Percentiles rank a stretch among this genome's conserved stretches.
Conservation (phyloP, 768 basidiomycete species). For the Mycena galopus region DNA sequence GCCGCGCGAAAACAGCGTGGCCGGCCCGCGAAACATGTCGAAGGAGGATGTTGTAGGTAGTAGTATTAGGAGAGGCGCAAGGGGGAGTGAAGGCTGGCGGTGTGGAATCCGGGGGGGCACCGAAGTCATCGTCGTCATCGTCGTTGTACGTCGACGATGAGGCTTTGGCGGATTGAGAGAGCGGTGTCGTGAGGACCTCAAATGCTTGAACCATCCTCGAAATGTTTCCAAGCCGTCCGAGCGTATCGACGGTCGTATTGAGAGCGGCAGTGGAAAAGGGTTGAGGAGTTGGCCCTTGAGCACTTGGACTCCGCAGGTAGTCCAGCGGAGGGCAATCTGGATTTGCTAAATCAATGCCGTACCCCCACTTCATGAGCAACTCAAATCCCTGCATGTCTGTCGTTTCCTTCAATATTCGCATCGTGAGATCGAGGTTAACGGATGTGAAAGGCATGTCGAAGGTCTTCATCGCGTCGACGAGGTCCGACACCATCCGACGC, state of each 20-base stretch:
- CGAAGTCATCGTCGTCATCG: slow-evolving; percentile 74
- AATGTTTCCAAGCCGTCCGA: slow-evolving; percentile 70
- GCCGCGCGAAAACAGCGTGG: slow-evolving; percentile 69
- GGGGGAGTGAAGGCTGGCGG: slow-evolving; percentile 54
- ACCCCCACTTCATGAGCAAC: slow-evolving; percentile 72
- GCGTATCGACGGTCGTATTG: slow-evolving; percentile 79
- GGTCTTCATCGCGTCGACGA: slow-evolving; percentile 71
- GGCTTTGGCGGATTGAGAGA: slow-evolving; percentile 64
- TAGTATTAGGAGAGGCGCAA: slow-evolving; percentile 71
- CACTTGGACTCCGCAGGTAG: slow-evolving; percentile 38
- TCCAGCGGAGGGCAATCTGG: slow-evolving; percentile 78
- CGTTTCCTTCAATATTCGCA: slow-evolving; percentile 78
- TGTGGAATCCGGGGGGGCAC: slow-evolving; percentile 54
- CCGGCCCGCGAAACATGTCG: slow-evolving; percentile 65
- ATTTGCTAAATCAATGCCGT: slow-evolving; percentile 82
- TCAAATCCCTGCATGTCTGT: slow-evolving; percentile 69
- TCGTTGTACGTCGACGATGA: slow-evolving; percentile 68
- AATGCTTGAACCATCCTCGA: slow-evolving; percentile 81
- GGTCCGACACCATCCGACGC: slow-evolving; percentile 58
- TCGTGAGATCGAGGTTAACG: slow-evolving; percentile 72
- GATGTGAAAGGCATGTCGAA: slow-evolving; percentile 64
- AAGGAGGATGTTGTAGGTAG: slow-evolving; percentile 73
- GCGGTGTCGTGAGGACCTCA: slow-evolving; percentile 81
- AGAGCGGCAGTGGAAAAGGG: slow-evolving; percentile 75
- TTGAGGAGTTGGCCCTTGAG: slow-evolving; percentile 46